Percentiles rank a stretch among this genome's conserved stretches.
phyloP scores from a whole-genome alignment of 148 eudicot species.

The Vaccinium macrocarpon region DNA sequence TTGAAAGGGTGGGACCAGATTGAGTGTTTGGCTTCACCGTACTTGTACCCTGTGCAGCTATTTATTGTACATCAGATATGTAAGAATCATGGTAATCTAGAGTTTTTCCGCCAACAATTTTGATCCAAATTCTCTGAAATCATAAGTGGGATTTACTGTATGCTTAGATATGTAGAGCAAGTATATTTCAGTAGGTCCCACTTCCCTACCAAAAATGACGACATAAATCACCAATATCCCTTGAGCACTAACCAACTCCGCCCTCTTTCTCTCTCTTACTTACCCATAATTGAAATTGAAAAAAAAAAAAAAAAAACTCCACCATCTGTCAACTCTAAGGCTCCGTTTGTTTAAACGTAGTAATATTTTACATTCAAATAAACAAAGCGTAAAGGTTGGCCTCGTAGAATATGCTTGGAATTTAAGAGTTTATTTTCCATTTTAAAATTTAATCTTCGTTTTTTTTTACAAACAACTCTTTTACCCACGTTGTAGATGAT shows the following conservation, averaged over 20 bases:
- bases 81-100: neutral
- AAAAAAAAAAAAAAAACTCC: no score
- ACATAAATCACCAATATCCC: slow-evolving; percentile 25
- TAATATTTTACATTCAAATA: no score
- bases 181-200: slow-evolving; percentile 21
- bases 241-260: neutral
- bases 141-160: slow-evolving; percentile 21
- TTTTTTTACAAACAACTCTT: no score
- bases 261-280: neutral
- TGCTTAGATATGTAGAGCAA: neutral
- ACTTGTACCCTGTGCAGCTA: neutral
- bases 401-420: no score
- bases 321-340: no score
- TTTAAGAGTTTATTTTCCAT: no score
- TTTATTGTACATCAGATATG: neutral
- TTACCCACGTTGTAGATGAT: no score
- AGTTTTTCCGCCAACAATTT: neutral
- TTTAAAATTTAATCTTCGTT: no score
- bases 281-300: no score
- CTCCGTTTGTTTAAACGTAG: no score
- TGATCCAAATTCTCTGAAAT: neutral
- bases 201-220: slow-evolving; percentile 18
- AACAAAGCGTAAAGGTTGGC: no score
- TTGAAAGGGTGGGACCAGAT: neutral
- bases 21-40: neutral